Evolutionary conservation across 768 basidiomycete genomes (phyloP), one percentile per base, ranked within the genome.

Genomic region (Gymnopilus junonius): DNA sequence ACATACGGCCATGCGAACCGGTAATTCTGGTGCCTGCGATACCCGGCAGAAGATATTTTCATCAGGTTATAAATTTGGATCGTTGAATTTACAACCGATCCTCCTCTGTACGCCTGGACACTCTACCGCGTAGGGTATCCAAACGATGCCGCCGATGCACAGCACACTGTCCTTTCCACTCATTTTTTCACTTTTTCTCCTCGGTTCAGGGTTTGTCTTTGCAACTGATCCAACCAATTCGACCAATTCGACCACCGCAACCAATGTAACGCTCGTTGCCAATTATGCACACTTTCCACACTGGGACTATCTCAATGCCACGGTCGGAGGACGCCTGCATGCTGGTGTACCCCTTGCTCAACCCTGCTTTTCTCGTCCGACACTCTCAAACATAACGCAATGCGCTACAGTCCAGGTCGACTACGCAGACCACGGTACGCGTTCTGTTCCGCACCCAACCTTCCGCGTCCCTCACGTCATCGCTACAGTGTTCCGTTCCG

Each of bases 391-490:
- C 60, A 27, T 29, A 17, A 39, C 61, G 1, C 23, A 31, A 15
- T 69, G 65, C 34, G 8, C 62, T 23, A 63, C 66, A 20, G 59
- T 69, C 11, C 67, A 69, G 43, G 32, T 60, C 10, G 37, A 48
- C 37, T 53, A 69, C 25, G 67, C 64, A 43, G 67, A 69, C 32
- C 67, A 69, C 57, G 17, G 67, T 69, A 55, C 10, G 65, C 60
- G 21, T 4, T 39, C 21, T 3, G 2, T 25, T 35, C 11, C 17
- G 17, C 8, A 1, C 31, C 8, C 4, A 53, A 32, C 4, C 27
- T 14, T 10, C 14, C 15, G 14, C n/a, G 8, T 39, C 8, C 20
- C 23, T 43, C 34, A 48, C 14, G 21, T 32, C 31, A 29, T 27
- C 31, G 27, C 15, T 10, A 17, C 20, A 69, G 67, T 66, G 2